Conservation (phyloP, 768 basidiomycete genomes). For the Agaricus subrufescens region DNA sequence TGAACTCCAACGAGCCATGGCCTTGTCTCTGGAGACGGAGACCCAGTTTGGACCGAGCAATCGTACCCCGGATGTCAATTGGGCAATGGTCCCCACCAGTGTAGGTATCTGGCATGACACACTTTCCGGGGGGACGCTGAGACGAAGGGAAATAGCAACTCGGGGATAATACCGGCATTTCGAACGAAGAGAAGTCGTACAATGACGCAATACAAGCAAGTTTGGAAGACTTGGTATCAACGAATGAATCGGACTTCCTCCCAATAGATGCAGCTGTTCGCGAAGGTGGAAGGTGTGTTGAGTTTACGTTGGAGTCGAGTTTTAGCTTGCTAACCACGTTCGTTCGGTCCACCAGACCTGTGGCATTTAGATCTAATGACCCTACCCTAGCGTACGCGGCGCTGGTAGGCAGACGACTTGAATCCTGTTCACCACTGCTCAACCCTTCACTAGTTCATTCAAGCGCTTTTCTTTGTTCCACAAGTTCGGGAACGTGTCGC, state of each 20-base stretch:
- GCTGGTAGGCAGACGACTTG: conserved; percentile 34
- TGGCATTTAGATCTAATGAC: conserved; percentile 58
- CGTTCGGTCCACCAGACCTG: conserved; percentile 42
- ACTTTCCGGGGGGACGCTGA: conserved; percentile 3
- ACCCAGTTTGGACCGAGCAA: conserved; percentile 55
- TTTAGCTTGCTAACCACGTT: background rate
- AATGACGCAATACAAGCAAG: conserved; percentile 72
- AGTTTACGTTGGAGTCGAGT: background rate
- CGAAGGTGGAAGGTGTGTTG: conserved; percentile 52
- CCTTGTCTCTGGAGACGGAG: conserved; percentile 28
- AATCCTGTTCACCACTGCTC: background rate
- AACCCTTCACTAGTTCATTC: conserved; percentile 32
- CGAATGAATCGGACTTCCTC: conserved; percentile 46
- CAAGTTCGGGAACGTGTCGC: conserved; percentile 53
- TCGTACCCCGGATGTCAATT: conserved; percentile 58
- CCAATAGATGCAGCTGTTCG: conserved; percentile 50
- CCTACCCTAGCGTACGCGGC: conserved; percentile 54
- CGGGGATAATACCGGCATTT: conserved; percentile 23
- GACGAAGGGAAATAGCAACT: conserved; percentile 22
- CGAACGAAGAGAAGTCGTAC: conserved; percentile 57
- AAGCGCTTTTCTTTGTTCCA: conserved; percentile 64
- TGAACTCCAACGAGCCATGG: conserved; percentile 17
- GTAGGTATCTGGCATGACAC: conserved; percentile 28
- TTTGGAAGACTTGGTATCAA: conserved; percentile 43
- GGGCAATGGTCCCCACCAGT: conserved; percentile 69